Conservation (phyloP, 2,329 filamentous ascomycete genomes). For the Xylariaceae sp. region DNA sequence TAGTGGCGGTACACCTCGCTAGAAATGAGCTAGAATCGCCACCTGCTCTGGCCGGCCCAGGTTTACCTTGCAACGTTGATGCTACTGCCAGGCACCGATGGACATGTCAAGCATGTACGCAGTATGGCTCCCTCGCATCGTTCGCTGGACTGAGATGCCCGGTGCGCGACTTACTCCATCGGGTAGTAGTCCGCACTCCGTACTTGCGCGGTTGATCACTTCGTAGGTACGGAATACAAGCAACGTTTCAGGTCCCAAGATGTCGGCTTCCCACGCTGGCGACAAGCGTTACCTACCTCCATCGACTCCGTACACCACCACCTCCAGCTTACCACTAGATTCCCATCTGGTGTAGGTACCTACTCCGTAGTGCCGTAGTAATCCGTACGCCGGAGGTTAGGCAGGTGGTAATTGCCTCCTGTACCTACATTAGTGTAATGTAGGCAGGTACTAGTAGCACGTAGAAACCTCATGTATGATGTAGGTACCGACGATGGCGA, state of each 20-base stretch:
- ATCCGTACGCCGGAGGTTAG: not conserved
- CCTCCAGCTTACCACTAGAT: no score
- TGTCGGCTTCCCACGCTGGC: no score
- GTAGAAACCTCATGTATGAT: not conserved
- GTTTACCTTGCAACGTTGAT: no score
- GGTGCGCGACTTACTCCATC: not conserved
- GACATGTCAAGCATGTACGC: no score
- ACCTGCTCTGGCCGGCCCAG: not conserved
- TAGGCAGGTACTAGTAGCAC: not conserved
- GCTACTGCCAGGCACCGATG: no score
- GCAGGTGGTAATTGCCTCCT: not conserved
- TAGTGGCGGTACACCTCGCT: not conserved
- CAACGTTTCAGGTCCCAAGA: not conserved
- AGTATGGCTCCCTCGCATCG: no score
- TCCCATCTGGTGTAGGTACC: not conserved
- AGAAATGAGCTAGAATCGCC: not conserved
- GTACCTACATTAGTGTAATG: not conserved
- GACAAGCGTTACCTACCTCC: no score
- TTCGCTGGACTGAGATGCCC: no score
- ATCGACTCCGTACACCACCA: no score
- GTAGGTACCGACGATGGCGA: not conserved
- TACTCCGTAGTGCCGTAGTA: not conserved
- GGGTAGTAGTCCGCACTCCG: not conserved
- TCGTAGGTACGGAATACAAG: not conserved
- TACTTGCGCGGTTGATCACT: not conserved